Base-by-base conservation (phyloP, 306 rosid species). In the Bauhinia variegata region DNA sequence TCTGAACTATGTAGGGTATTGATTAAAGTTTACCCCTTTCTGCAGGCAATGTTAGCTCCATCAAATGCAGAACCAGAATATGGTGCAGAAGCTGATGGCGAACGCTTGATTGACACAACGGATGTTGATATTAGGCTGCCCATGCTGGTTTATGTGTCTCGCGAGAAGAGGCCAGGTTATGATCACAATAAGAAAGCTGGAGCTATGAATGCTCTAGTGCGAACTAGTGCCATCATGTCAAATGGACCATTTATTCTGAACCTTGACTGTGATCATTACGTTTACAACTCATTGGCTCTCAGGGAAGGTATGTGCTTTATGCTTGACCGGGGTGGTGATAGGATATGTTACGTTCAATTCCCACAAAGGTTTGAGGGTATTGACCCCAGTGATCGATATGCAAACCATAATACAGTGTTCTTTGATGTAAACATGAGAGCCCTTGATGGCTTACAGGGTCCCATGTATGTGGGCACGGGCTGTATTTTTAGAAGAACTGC, bases 111-210 rank as follows among this genome's bases (percentile, higher is more conserved):
- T 41, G 96, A 87, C 79, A 75, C 91, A 59, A 76, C 85, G 36
- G 85, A 79, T 34, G 88, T 82, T 73, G 96, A 90, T 65, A 79
- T 79, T 65, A 78, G 96, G 70, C 55, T 90, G 75, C 95, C 96
- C 4, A 79, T 90, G 95, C 80, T 90, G 64, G 96, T 87, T 1
- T 90, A 90, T 8, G 95, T 90, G 62, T 90, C 96, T 16, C 89
- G 96, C 0, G 96, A 90, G 81, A 90, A 90, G 85, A 73, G 96
- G 68, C 85, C 95, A 0, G 88, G 81, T 19, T 90, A 83, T 48
- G 95, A 90, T 71, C 96, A 90, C 79, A 90, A 90, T 59, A 90
- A 90, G 88, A 89, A 89, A 68, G 96, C 96, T 0, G 96, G 96
- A 38, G 96, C 96, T 8, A 90, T 90, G 96, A 90, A 90, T 54